These are phyloP conservation scores for Geotrichum carabidarum DNA, from an alignment of 1,139 yeast species.

Conservation along the genomic window DNA sequence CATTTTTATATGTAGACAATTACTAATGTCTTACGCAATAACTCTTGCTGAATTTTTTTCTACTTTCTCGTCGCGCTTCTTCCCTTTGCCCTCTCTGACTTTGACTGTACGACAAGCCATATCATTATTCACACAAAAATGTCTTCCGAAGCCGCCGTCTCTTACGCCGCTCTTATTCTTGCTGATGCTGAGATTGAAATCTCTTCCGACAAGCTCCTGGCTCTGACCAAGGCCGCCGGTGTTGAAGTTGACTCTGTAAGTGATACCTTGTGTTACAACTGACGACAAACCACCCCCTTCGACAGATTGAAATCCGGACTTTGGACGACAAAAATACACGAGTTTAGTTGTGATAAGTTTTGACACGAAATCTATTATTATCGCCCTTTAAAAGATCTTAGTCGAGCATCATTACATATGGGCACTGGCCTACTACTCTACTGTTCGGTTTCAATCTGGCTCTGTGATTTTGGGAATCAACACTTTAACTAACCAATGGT, in stretches of 20 bases:
- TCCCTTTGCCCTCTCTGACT: not conserved
- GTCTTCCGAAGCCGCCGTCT: slow-evolving; percentile 40
- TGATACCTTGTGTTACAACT: slow-evolving; percentile 14
- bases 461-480: not conserved
- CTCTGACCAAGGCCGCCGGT: slow-evolving; percentile 84
- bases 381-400: no score
- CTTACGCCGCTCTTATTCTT: slow-evolving; percentile 83
- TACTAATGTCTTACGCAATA: not conserved
- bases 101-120: not conserved
- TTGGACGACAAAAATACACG: no score
- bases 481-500: not conserved
- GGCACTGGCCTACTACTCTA: no score
- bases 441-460: no score
- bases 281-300: no score
- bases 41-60: not conserved
- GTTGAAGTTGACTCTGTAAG: slow-evolving; percentile 68
- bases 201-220: slow-evolving; percentile 79
- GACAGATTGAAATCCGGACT: no score
- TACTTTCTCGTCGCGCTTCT: not conserved
- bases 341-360: no score
- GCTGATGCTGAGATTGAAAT: slow-evolving; percentile 93
- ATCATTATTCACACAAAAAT: slow-evolving; percentile 21
- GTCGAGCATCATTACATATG: no score
- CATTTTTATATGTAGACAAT: not conserved
- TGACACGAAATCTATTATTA: no score